phyloP scores from a whole-genome alignment of 352 stramenopile genomes.

The Pythium aristosporum region DNA sequence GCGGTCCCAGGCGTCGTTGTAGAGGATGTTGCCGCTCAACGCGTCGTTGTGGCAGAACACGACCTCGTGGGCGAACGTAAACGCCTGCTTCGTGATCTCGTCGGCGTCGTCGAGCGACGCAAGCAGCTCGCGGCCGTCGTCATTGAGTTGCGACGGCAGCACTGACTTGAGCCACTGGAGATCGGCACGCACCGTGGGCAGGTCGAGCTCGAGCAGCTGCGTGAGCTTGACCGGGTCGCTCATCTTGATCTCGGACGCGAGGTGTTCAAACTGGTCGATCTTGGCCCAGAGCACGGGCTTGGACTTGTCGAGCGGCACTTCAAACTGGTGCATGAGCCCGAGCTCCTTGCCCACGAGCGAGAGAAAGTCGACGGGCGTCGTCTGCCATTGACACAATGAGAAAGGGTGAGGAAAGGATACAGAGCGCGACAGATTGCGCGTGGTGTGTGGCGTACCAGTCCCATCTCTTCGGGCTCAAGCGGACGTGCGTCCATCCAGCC shows the following conservation, averaged over 20 bases:
- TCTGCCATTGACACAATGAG: slow-evolving; percentile 20
- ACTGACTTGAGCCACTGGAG: slow-evolving; percentile 83
- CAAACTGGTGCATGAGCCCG: slow-evolving; percentile 85
- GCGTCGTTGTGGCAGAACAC: slow-evolving; percentile 95
- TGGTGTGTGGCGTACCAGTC: slow-evolving; percentile 27
- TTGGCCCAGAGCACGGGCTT: slow-evolving; percentile 78
- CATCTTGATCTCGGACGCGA: slow-evolving; percentile 64
- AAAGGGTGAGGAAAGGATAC: background rate
- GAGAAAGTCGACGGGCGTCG: slow-evolving; percentile 75
- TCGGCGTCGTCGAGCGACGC: slow-evolving; percentile 46
- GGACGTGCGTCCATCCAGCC: slow-evolving; percentile 83
- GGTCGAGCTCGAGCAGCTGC: slow-evolving; percentile 59
- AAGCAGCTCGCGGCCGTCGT: slow-evolving; percentile 57
- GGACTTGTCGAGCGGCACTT: slow-evolving; percentile 58
- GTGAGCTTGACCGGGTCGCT: slow-evolving; percentile 55
- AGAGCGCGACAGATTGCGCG: background rate
- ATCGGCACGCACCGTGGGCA: slow-evolving; percentile 57
- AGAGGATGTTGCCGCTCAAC: slow-evolving; percentile 86
- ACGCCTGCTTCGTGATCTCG: slow-evolving; percentile 75
- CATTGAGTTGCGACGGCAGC: slow-evolving; percentile 71
- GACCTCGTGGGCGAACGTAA: slow-evolving; percentile 71
- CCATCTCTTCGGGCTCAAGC: slow-evolving; percentile 89
- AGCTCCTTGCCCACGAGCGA: slow-evolving; percentile 87
- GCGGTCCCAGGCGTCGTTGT: slow-evolving; percentile 72
- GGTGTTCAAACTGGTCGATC: slow-evolving; percentile 75